Evolutionary conservation across 1,284 basidiomycete species (phyloP).

Genomic region (Boletus semigastroideus): DNA sequence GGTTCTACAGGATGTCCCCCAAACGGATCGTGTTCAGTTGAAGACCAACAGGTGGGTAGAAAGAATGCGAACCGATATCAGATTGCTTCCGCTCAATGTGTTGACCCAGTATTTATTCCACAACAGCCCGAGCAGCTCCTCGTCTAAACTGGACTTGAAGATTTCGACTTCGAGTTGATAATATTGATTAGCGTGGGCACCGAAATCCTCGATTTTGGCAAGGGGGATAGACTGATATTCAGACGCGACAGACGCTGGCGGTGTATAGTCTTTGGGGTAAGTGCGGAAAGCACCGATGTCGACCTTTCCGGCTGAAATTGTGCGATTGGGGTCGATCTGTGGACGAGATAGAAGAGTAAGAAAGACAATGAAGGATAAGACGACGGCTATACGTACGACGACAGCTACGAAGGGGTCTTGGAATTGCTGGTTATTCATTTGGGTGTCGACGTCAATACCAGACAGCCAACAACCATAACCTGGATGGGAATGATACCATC

Average conservation of each 20-base stretch:
- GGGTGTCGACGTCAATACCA: slow-evolving; percentile 95
- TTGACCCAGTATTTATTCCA: slow-evolving; percentile 99
- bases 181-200: slow-evolving; percentile 96
- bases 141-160: slow-evolving; percentile 90
- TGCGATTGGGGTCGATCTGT: slow-evolving; percentile 97
- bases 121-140: slow-evolving; percentile 81
- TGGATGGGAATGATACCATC: slow-evolving; percentile 99
- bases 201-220: slow-evolving; percentile 95
- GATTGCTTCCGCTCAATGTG: slow-evolving; percentile 87
- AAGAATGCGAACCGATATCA: slow-evolving; percentile 73
- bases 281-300: slow-evolving; percentile 99
- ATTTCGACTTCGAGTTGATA: slow-evolving; percentile 93
- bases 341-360: not conserved
- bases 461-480: slow-evolving; percentile 98
- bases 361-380: not conserved
- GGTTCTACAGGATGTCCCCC: slow-evolving; percentile 60
- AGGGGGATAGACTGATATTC: slow-evolving; percentile 95
- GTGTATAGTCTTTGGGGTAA: slow-evolving; percentile 90
- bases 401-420: slow-evolving; percentile 98
- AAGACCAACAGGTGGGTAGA: not conserved
- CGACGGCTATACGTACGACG: slow-evolving; percentile 63
- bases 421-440: slow-evolving; percentile 91
- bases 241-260: slow-evolving; percentile 63
- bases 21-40: not conserved
- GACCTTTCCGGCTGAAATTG: slow-evolving; percentile 95